Evolutionary conservation across 345 rosid species (phyloP).

Genomic region (Noccaea bulbosa): DNA sequence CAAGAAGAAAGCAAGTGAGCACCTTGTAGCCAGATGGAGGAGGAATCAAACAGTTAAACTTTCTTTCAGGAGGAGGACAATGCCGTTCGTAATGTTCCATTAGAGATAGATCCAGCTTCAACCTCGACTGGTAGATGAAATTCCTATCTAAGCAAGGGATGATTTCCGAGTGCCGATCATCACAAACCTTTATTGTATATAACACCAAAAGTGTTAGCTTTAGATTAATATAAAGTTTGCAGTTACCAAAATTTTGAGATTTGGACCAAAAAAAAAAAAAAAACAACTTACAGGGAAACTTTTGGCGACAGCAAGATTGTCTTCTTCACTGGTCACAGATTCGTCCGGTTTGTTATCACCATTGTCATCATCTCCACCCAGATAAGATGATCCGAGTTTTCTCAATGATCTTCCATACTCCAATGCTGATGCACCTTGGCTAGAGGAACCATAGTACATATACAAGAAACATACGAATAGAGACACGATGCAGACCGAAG

Average conservation of each 20-base stretch:
- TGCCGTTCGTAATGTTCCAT: conserved; percentile 99
- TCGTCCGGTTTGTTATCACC: conserved; percentile 64
- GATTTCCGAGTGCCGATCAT: conserved; percentile 90
- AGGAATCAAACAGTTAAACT: conserved; percentile 95
- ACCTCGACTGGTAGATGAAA: conserved; percentile 88
- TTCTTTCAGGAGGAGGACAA: conserved; percentile 93
- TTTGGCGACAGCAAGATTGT: conserved; percentile 55
- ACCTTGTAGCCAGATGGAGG: conserved; percentile 98
- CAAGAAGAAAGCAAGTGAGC: conserved; percentile 1
- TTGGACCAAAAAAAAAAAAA: background rate
- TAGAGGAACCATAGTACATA: conserved; percentile 69
- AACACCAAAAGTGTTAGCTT: conserved; percentile 24
- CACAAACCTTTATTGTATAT: conserved; percentile 71
- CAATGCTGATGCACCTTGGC: conserved; percentile 66
- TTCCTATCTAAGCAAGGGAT: conserved; percentile 96
- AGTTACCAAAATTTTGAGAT: background rate
- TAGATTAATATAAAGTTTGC: background rate
- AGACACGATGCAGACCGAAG: conserved; percentile 54
- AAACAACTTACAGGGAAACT: conserved; percentile 84
- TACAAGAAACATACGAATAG: conserved; percentile 72
- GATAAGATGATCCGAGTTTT: conserved; percentile 65
- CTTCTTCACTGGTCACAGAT: conserved; percentile 48
- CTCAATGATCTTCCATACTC: conserved; percentile 70
- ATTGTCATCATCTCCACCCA: conserved; percentile 81
- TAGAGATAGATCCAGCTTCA: conserved; percentile 89